A percentile compares a stretch with the other conserved stretches of the same genome.
Evolutionary conservation across 257 asterid genomes (phyloP).

Genomic region (Primulina eburnea): DNA sequence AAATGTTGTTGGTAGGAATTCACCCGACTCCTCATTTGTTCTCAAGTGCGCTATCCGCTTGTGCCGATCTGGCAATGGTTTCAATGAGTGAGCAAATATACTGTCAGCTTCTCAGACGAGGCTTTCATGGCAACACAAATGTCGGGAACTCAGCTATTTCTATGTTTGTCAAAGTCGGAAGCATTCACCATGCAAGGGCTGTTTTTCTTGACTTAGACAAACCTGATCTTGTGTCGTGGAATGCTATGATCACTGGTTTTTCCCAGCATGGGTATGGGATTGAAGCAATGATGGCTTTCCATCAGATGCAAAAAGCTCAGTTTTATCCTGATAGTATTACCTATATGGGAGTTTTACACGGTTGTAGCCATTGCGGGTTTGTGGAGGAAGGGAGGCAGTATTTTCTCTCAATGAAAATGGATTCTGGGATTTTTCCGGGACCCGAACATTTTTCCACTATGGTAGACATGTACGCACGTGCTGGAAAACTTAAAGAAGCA

Average conservation of each 20-base stretch:
- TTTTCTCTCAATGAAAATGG: slow-evolving; percentile 36
- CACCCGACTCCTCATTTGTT: slow-evolving; percentile 41
- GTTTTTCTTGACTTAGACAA: slow-evolving; percentile 36
- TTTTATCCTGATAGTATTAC: slow-evolving; percentile 43
- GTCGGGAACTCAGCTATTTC: slow-evolving; percentile 39
- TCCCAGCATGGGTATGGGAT: slow-evolving; percentile 44
- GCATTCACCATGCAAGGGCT: slow-evolving; percentile 28
- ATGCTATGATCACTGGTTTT: slow-evolving; percentile 46
- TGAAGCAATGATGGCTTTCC: slow-evolving; percentile 41
- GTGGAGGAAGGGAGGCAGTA: slow-evolving; percentile 32
- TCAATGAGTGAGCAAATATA: slow-evolving; percentile 35
- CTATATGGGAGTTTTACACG: slow-evolving; percentile 43
- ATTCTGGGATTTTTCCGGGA: slow-evolving; percentile 35
- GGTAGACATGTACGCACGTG: slow-evolving; percentile 51
- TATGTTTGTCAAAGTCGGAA: slow-evolving; percentile 44
- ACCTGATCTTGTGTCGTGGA: slow-evolving; percentile 44
- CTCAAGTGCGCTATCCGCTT: slow-evolving; percentile 37
- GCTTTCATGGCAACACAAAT: slow-evolving; percentile 28
- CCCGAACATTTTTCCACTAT: slow-evolving; percentile 39
- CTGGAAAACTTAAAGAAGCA: slow-evolving; percentile 49
- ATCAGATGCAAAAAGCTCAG: slow-evolving; percentile 37
- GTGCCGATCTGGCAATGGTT: slow-evolving; percentile 33
- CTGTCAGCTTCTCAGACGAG: slow-evolving; percentile 26
- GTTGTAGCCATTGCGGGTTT: slow-evolving; percentile 48
- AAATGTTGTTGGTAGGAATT: slow-evolving; percentile 30